A percentile compares a stretch with the other conserved stretches of the same genome.
phyloP scores from a whole-genome alignment of 805 yeast genomes.

The Wickerhamomyces sydowiorum region DNA sequence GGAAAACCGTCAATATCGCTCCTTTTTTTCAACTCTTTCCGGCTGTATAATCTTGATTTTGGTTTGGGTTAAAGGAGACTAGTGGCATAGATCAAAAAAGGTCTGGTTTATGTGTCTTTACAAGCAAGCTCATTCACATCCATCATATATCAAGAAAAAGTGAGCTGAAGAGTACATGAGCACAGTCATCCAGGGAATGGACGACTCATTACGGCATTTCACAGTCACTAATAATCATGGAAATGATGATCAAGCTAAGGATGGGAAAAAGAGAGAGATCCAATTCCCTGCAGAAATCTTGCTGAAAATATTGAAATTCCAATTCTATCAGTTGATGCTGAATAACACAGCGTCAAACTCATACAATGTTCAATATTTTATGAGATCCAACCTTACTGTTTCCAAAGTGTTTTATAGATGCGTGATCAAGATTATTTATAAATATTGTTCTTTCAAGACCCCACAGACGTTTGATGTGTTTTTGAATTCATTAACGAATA shows the following conservation, averaged over 20 bases:
- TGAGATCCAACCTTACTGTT: slow-evolving; percentile 48
- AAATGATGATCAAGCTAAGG: neutral
- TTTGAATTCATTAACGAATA: slow-evolving; percentile 44
- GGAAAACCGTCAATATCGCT: too few relatives aligned
- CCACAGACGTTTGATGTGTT: slow-evolving; percentile 77
- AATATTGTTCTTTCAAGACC: slow-evolving; percentile 68
- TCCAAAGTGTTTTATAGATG: slow-evolving; percentile 54
- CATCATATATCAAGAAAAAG: too few relatives aligned
- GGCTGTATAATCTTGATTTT: too few relatives aligned
- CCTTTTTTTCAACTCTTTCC: too few relatives aligned
- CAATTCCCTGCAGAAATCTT: slow-evolving; percentile 50
- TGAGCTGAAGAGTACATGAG: neutral
- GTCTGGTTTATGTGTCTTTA: too few relatives aligned
- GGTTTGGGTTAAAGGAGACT: too few relatives aligned
- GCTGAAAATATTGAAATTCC: slow-evolving; percentile 49
- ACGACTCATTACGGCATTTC: slow-evolving; percentile 1
- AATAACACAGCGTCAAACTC: slow-evolving; percentile 47
- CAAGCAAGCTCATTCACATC: too few relatives aligned
- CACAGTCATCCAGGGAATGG: neutral
- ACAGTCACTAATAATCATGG: neutral
- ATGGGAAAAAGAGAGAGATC: slow-evolving; percentile 3
- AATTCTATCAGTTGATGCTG: slow-evolving; percentile 41
- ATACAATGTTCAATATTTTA: slow-evolving; percentile 44
- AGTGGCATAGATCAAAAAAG: too few relatives aligned
- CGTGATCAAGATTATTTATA: slow-evolving; percentile 52